phyloP scores from a whole-genome alignment of 805 yeast species.

The Torulaspora franciscae region DNA sequence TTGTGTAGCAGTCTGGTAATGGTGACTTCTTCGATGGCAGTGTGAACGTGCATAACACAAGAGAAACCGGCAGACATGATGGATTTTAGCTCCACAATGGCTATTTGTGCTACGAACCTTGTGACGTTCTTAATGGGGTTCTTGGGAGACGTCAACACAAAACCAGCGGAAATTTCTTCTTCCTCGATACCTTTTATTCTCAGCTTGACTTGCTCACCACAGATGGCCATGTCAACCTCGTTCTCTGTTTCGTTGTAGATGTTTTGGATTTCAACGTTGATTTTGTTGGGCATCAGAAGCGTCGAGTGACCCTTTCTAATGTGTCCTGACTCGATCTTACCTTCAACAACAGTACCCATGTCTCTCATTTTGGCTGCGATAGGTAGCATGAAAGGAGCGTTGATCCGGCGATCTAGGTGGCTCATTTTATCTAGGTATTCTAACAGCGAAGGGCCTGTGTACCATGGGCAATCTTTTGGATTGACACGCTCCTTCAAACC shows the following conservation, averaged over 20 bases:
- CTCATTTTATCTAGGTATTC: slow-evolving; percentile 84
- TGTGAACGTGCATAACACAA: slow-evolving; percentile 98
- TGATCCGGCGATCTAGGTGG: slow-evolving; percentile 76
- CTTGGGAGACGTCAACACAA: slow-evolving; percentile 78
- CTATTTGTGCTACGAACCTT: slow-evolving; percentile 90
- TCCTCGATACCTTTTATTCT: slow-evolving; percentile 94
- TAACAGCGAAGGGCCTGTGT: slow-evolving; percentile 83
- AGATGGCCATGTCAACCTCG: slow-evolving; percentile 82
- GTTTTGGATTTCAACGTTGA: slow-evolving; percentile 74
- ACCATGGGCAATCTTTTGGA: slow-evolving; percentile 80
- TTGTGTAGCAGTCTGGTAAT: slow-evolving; percentile 82
- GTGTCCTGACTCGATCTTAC: slow-evolving; percentile 95
- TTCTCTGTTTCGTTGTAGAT: slow-evolving; percentile 93
- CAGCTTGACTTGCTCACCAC: slow-evolving; percentile 97
- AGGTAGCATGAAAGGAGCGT: slow-evolving; percentile 97
- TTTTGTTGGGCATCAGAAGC: slow-evolving; percentile 88
- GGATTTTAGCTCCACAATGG: slow-evolving; percentile 92
- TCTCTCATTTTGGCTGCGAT: slow-evolving; percentile 92
- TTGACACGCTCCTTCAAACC: slow-evolving; percentile 85
- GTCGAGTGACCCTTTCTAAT: slow-evolving; percentile 72
- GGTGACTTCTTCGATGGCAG: slow-evolving; percentile 93
- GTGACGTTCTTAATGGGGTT: slow-evolving; percentile 90
- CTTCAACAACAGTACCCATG: slow-evolving; percentile 95
- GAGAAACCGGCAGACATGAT: slow-evolving; percentile 93
- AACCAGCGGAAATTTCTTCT: slow-evolving; percentile 90